Base-by-base conservation (phyloP, 2,329 filamentous ascomycete species). In the Epicoccum sorghinum region DNA sequence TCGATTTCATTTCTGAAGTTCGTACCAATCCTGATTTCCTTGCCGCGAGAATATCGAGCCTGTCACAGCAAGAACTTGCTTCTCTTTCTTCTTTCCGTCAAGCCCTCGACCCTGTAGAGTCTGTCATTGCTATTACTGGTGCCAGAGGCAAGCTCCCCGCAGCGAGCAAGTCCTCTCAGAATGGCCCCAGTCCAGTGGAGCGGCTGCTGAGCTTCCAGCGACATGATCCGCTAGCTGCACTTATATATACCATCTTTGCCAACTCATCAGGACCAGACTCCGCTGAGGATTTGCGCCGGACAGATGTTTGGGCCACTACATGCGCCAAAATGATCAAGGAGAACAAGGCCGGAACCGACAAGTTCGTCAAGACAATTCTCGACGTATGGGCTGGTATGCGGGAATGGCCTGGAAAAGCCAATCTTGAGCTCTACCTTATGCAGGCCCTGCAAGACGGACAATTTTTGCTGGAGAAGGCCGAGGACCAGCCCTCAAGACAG, bases 381-480 rank as follows among this genome's bases (percentile, higher is more conserved):
- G 93, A 95, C 73, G 87, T 91, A 52, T 98, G 92, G 90, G 87
- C 90, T 46, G 83, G 86, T 51, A 90, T 93, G 83, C 87, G 90
- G 58, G 88, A 93, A 74, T 98, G 93, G 93, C 89, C 91, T 36
- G 91, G 91, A 52, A 92, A 89, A 67, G 86, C 88, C 62, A 95
- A 92, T 60, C 87, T 99, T 81, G 93, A 97, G 77, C 89, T 91
- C 77, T 98, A 93, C 73, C 84, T 99, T 10, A 95, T 96, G 90
- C 90, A 95, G 71, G 91, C 96, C 56, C 84, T 99, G 29, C 91
- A 96, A 75, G 90, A 96, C 66, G 95, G 95, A 62, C 89, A 92
- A 35, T 97, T 97, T 70, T 81, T 98, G 52, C 81, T 97, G 64
- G 92, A 96, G 69, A 88, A 89, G 69, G 87, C 90, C 67, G 90